Percentiles rank a stretch among this genome's conserved stretches.
phyloP scores from a whole-genome alignment of 1,139 yeast genomes.

The Candida gigantensis region DNA sequence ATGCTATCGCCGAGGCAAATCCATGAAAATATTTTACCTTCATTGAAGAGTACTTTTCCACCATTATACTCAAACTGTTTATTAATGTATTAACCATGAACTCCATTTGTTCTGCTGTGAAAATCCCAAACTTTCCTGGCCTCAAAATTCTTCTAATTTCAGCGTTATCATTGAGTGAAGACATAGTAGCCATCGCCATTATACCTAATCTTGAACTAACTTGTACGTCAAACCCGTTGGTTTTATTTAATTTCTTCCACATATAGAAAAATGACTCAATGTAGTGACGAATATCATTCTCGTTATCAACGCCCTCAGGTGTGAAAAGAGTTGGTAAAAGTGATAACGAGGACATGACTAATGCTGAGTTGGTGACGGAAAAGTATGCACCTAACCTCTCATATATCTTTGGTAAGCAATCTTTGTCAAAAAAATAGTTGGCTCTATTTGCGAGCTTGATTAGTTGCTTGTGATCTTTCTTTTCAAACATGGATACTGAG shows the following conservation, averaged over 20 bases:
- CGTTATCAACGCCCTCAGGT: slow-evolving; percentile 23
- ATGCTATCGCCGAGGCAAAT: slow-evolving; percentile 63
- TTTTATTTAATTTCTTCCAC: slow-evolving; percentile 66
- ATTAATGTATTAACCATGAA: slow-evolving; percentile 58
- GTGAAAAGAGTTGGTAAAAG: slow-evolving; percentile 48
- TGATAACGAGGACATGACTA: slow-evolving; percentile 58
- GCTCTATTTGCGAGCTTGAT: slow-evolving; percentile 51
- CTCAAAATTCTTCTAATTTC: slow-evolving; percentile 15
- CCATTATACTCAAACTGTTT: slow-evolving; percentile 51
- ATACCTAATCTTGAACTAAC: slow-evolving; percentile 67
- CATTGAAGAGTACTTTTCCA: slow-evolving; percentile 39
- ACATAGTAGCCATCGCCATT: slow-evolving; percentile 53
- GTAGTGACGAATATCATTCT: slow-evolving; percentile 52
- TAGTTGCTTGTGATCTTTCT: slow-evolving; percentile 45
- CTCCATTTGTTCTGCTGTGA: slow-evolving; percentile 60
- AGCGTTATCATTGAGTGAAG: slow-evolving; percentile 28
- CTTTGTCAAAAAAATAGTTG: slow-evolving; percentile 42
- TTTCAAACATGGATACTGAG: slow-evolving; percentile 33
- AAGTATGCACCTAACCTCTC: slow-evolving; percentile 47
- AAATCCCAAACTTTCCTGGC: slow-evolving; percentile 55
- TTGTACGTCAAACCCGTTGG: slow-evolving; percentile 64
- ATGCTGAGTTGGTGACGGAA: slow-evolving; percentile 58
- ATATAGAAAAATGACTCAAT: slow-evolving; percentile 69
- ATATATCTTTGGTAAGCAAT: slow-evolving; percentile 39
- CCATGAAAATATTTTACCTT: slow-evolving; percentile 54